These are phyloP conservation scores for Aaosphaeria arxii DNA, from an alignment of 2,329 filamentous ascomycete species.

Conservation along the genomic window DNA sequence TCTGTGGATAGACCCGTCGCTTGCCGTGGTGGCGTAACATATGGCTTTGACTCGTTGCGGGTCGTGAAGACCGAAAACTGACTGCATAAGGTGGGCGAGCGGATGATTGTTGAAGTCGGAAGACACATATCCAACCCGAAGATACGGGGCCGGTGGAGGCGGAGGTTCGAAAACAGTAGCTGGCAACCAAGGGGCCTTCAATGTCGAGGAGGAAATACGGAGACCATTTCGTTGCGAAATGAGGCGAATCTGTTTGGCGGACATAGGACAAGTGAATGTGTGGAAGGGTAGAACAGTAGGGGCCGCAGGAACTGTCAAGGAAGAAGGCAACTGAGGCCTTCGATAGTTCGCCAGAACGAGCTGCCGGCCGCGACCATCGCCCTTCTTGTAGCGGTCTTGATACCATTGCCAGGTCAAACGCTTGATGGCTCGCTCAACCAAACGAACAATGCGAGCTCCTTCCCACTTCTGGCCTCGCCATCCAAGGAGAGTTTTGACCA, in stretches of 20 bases:
- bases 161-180: conserved; percentile 80
- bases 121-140: conserved; percentile 95
- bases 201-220: conserved; percentile 85
- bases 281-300: conserved; percentile 96
- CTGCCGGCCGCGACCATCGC: conserved; percentile 43
- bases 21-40: conserved; percentile 92
- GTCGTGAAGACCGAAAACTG: conserved; percentile 91
- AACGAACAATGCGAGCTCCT: conserved; percentile 76
- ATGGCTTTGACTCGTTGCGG: conserved; percentile 72
- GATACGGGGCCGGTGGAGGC: conserved; percentile 70
- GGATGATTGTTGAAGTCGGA: conserved; percentile 99
- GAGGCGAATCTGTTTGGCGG: conserved; percentile 83
- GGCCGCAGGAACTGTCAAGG: conserved; percentile 76
- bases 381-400: conserved; percentile 67
- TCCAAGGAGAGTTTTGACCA: conserved; percentile 36
- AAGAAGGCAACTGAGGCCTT: conserved; percentile 69
- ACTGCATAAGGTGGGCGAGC: conserved; percentile 96
- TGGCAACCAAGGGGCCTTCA: conserved; percentile 84
- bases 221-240: conserved; percentile 95
- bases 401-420: conserved; percentile 84
- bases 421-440: conserved; percentile 81
- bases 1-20: conserved; percentile 84
- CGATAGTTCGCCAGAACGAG: conserved; percentile 60
- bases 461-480: conserved; percentile 81
- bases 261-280: conserved; percentile 92